Evolutionary conservation across 2,329 filamentous ascomycete genomes (phyloP).

Genomic region (Fusarium piperis): DNA sequence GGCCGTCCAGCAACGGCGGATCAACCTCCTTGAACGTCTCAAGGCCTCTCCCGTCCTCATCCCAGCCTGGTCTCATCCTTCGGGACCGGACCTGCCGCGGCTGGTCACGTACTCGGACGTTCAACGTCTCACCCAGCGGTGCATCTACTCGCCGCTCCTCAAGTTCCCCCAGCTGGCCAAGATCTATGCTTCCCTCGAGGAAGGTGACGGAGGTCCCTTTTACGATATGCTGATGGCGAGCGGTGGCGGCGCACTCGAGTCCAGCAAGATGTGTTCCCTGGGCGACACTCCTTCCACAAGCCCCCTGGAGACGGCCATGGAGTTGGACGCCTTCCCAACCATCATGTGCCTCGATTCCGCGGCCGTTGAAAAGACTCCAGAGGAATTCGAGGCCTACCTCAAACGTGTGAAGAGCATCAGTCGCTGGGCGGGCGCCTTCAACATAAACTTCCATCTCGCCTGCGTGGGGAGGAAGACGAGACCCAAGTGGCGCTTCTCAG

Average conservation of each 20-base stretch:
- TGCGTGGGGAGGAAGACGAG: constrained; percentile 52
- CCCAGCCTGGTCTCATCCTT: constrained; percentile 36
- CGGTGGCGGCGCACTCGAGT: constrained; percentile 2
- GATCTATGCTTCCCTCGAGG: constrained; percentile 55
- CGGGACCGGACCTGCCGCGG: constrained; percentile 54
- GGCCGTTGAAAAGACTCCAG: constrained; percentile 43
- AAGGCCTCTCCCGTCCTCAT: constrained; percentile 56
- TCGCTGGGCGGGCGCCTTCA: constrained; percentile 54
- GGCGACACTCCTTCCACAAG: constrained; percentile 43
- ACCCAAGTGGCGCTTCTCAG: constrained; percentile 52
- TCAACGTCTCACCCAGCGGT: constrained; percentile 53
- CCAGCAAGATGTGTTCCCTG: constrained; percentile 34
- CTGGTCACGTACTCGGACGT: constrained; percentile 62
- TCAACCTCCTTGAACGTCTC: constrained; percentile 52
- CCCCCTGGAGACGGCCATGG: constrained; percentile 37
- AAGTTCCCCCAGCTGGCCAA: constrained; percentile 55
- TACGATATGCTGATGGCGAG: constrained; percentile 45
- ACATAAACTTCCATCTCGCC: constrained; percentile 51
- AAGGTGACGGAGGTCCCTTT: constrained; percentile 56
- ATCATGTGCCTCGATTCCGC: constrained; percentile 58
- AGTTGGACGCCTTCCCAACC: constrained; percentile 54
- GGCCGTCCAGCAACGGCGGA: constrained; percentile 52
- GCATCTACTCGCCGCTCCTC: constrained; percentile 57
- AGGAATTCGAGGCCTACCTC: constrained; percentile 49
- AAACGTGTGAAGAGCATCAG: constrained; percentile 50